These are phyloP conservation scores for Kwoniella europaea DNA, from an alignment of 768 basidiomycete genomes.

Conservation along the genomic window DNA sequence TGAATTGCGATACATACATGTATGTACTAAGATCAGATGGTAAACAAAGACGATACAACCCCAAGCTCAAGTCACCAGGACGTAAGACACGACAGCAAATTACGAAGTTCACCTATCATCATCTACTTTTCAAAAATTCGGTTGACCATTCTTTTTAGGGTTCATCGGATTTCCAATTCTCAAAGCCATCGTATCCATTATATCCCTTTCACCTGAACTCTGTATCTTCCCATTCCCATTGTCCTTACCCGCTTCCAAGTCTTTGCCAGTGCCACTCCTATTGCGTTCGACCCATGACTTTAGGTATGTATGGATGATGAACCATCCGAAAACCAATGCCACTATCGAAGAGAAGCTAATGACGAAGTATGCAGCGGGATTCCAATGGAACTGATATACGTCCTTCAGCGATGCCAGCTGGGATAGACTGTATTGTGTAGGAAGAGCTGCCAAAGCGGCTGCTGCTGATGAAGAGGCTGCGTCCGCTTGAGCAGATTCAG, in stretches of 20 bases:
- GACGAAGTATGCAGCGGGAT: conserved; percentile 34
- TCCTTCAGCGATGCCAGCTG: conserved; percentile 25
- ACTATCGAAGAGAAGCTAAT: conserved; percentile 29
- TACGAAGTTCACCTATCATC: background rate
- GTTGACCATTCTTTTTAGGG: background rate
- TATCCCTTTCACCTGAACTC: background rate
- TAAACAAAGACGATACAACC: background rate
- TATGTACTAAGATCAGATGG: background rate
- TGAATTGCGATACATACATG: background rate
- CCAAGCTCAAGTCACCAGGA: background rate
- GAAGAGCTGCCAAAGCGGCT: background rate
- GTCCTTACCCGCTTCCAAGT: background rate
- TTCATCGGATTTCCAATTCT: background rate
- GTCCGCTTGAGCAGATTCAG: background rate
- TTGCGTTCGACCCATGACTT: background rate
- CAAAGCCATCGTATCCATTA: background rate
- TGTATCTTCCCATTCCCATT: background rate
- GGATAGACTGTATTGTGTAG: conserved; percentile 11
- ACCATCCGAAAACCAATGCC: background rate
- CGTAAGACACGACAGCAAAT: background rate
- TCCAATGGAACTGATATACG: conserved; percentile 34
- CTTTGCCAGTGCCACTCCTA: background rate
- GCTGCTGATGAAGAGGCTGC: conserved; percentile 9
- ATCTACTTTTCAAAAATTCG: too few species aligned
- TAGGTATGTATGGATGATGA: conserved; percentile 1